Percentiles rank a stretch among this genome's conserved stretches.
These are phyloP conservation scores for Nasturtium officinale DNA, from an alignment of 345 rosid species.

Conservation along the genomic window DNA sequence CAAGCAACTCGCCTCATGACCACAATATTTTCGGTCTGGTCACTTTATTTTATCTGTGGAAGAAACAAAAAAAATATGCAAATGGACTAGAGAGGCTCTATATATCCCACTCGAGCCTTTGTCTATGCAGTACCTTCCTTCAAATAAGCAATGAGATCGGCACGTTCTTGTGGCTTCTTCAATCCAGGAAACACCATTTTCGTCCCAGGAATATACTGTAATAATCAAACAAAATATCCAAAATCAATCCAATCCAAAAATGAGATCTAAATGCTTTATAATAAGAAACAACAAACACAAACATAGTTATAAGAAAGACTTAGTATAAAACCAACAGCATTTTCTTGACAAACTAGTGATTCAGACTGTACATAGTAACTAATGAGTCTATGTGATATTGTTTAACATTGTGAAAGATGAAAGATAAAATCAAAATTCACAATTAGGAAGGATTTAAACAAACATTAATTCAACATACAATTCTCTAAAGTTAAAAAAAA, in stretches of 20 bases:
- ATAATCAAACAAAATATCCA: not conserved
- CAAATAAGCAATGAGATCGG: slow-evolving; percentile 75
- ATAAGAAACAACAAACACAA: not conserved
- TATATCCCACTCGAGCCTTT: not conserved
- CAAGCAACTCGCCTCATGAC: slow-evolving; percentile 28
- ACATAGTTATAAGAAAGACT: not conserved
- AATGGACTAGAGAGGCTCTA: not conserved
- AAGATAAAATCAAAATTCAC: not conserved
- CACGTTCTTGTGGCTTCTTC: slow-evolving; percentile 83
- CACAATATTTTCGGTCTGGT: slow-evolving; percentile 19
- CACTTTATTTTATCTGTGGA: slow-evolving; percentile 15
- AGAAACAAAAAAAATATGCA: slow-evolving; percentile 26
- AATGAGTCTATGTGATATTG: not conserved
- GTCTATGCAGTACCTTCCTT: slow-evolving; percentile 62
- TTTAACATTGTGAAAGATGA: not conserved
- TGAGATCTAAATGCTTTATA: not conserved
- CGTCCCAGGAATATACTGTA: slow-evolving; percentile 81
- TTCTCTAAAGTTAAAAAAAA: not conserved
- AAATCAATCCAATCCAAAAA: not conserved
- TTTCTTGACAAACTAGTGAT: not conserved
- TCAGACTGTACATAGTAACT: not conserved
- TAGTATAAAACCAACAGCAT: not conserved
- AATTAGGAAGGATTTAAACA: no score
- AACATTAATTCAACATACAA: not conserved
- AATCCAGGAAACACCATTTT: slow-evolving; percentile 88